These are phyloP conservation scores for Backusella liffmaniae DNA, from an alignment of 192 early-diverging fungal species.

Conservation along the genomic window DNA sequence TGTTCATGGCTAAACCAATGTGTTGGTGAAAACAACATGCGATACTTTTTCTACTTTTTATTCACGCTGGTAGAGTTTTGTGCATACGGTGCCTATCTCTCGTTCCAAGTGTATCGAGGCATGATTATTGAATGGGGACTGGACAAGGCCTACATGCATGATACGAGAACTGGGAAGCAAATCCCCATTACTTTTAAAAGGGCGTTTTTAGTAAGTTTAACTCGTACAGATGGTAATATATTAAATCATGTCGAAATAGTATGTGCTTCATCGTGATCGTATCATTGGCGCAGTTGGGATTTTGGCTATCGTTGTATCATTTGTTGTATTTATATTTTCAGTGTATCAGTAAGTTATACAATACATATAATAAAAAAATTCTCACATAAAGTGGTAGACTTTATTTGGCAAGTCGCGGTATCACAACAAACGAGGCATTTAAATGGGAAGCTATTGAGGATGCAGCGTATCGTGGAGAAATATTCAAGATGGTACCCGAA, in stretches of 20 bases:
- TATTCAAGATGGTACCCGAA: constrained; percentile 15
- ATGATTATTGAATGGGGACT: constrained; percentile 36
- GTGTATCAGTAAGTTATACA: constrained; percentile 42
- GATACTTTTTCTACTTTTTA: constrained; percentile 52
- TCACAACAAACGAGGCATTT: constrained; percentile 55
- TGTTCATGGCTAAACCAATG: constrained; percentile 58
- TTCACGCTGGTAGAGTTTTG: constrained; percentile 47
- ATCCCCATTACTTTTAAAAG: constrained; percentile 31
- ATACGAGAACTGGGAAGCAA: constrained; percentile 18
- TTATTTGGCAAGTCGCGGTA: constrained; percentile 42
- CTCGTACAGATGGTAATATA: background rate
- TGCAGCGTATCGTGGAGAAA: constrained; percentile 41
- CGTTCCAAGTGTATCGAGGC: constrained; percentile 40
- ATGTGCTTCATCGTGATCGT: constrained; percentile 49
- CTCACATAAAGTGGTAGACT: constrained; percentile 20
- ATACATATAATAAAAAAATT: too few relatives aligned
- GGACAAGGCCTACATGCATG: constrained; percentile 18
- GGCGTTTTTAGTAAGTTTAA: constrained; percentile 43
- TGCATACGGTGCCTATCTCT: constrained; percentile 47
- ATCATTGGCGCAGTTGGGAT: constrained; percentile 51
- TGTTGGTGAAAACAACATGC: constrained; percentile 52
- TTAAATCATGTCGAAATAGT: constrained; percentile 20
- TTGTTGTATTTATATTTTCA: constrained; percentile 48
- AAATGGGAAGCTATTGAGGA: constrained; percentile 58
- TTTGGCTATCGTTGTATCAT: constrained; percentile 42